Evolutionary conservation across 306 rosid genomes (phyloP), one percentile per base, ranked within the genome.

Genomic region (Fragaria ananassa): DNA sequence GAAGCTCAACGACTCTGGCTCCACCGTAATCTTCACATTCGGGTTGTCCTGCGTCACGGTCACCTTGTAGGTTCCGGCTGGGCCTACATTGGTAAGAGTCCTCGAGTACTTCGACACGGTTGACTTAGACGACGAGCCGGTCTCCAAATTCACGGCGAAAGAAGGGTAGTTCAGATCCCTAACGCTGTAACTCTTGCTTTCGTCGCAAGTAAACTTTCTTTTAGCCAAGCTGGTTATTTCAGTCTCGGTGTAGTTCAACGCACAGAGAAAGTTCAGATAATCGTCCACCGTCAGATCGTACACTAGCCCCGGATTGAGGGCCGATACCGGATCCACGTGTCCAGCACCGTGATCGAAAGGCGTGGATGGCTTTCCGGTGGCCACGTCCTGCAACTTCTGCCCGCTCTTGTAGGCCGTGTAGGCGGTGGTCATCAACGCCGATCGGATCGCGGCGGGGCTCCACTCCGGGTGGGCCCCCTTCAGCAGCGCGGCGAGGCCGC

Each of bases 401-500:
- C 92, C 92, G 18, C 74, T 79, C 19, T 71, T 83, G 90, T 89
- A 89, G 44, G 81, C 14, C 0, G 88, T 73, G 74, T 93, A 93
- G 42, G 97, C 87, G 0, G 98, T 91, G 13, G 98, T 93, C 91
- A 93, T 89, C 0, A 93, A 84, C 18, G 98, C 93, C 25, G 98
- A 93, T 0, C 97, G 85, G 68, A 93, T 87, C 4, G 82, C 87
- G 9, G 93, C 93, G 0, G 97, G 97, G 83, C 89, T 89, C 98
- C 98, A 93, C 1, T 91, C 88, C 14, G 90, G 97, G 64, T 86
- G 91, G 57, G 73, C 81, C 1, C 88, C 88, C 74, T 91, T 93
- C 42, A 91, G 61, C 19, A 93, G 67, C 8, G 91, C 96, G 0
- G 92, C 96, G 45, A 93, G 68, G 1, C 96, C 98, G 8, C 97